Base-by-base conservation (phyloP, 495 filamentous ascomycete genomes). In the Aspergillus nidulans region DNA sequence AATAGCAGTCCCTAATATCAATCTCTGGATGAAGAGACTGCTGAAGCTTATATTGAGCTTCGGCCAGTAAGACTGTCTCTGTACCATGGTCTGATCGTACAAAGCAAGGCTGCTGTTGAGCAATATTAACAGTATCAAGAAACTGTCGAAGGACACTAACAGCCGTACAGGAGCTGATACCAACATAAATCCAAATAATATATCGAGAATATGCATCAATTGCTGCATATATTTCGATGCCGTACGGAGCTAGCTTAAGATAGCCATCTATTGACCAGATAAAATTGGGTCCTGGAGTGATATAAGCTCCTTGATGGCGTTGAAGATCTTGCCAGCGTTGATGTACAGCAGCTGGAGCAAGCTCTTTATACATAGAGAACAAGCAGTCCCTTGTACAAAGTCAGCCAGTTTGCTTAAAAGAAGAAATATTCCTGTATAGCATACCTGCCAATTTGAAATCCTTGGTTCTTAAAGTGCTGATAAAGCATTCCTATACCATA, bases 11-110 rank as follows among this genome's bases (percentile, higher is more conserved):
- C n/a, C 34, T 30, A 8, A 60, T n/a, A n/a, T n/a, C n/a, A n/a
- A 28, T 47, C 26, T 39, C 23, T 8, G 23, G 23, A 12, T 45
- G 10, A 16, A 10, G 23, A 16, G 23, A 45, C 20, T 45, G 72
- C 44, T 74, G 74, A 64, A 76, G 53, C 0, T 47, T 36, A 48
- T 49, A 44, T 20, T 63, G 58, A 4, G 53, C 57, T 28, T 49
- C 53, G 3, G 48, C 53, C 18, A 63, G 25, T 28, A 63, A 58
- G 16, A 49, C 34, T 38, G 42, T 56, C 20, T 63, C 61, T 1
- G 53, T 38, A 9, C 55, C 58, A 0, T 49, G 42, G 23, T 63
- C 53, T 18, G 58, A 57, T 39, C 58, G 54, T 19, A 63, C 30
- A 24, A 36, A 44, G 3, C 49, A 42, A 18, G 61, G 58, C 39